These are phyloP conservation scores for Zhuliangozyma parablackwelliae DNA, from an alignment of 1,139 yeast species.

Conservation along the genomic window DNA sequence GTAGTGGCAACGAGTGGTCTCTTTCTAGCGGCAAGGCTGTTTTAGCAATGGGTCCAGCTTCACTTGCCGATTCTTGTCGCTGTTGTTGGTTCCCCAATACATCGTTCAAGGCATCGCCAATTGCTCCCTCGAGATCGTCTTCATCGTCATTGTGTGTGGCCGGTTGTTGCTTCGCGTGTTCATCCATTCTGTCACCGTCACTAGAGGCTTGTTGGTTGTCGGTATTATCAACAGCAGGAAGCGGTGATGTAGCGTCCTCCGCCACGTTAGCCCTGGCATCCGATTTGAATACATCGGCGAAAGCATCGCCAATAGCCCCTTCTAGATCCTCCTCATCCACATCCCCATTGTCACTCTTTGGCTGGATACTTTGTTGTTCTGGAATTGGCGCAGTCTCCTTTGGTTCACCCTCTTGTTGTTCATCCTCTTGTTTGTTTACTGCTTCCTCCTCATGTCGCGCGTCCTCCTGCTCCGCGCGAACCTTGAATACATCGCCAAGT, in stretches of 20 bases:
- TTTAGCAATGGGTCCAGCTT: no score
- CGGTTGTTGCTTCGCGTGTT: neutral
- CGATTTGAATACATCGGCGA: constrained; percentile 1
- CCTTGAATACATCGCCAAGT: constrained; percentile 9
- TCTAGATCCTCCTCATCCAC: constrained; percentile 14
- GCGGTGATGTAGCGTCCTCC: no score
- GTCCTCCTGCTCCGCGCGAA: neutral
- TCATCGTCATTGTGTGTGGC: constrained; percentile 9
- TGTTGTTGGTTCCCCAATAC: constrained; percentile 5
- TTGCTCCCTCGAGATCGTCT: constrained; percentile 19
- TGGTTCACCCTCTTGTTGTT: neutral
- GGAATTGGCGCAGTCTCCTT: no score
- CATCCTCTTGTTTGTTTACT: neutral
- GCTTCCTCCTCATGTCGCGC: no score
- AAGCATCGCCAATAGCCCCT: constrained; percentile 23
- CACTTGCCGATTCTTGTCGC: no score
- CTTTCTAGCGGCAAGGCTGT: neutral
- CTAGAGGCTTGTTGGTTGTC: no score
- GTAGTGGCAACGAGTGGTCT: constrained; percentile 1
- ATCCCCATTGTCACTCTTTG: neutral
- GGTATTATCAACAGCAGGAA: no score
- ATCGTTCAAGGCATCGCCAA: constrained; percentile 21
- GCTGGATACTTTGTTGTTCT: no score
- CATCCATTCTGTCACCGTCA: constrained; percentile 1
- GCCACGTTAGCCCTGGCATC: no score